Conservation (phyloP, 208 protist species). For the Histomonas meleagridis region DNA sequence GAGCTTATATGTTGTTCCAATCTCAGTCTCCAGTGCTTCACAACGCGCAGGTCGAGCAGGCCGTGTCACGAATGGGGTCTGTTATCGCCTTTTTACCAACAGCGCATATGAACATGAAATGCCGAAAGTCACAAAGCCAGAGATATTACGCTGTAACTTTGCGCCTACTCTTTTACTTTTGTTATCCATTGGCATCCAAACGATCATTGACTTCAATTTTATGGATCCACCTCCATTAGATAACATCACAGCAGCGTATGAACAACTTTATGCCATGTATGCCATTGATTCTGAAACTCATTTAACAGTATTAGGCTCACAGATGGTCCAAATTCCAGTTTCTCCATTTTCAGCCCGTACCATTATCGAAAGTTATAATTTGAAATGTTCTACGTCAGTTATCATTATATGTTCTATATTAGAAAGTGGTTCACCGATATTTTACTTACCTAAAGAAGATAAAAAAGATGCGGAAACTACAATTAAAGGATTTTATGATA, state of each 20-base stretch:
- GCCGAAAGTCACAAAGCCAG: slow-evolving; percentile 51
- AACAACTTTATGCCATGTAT: slow-evolving; percentile 61
- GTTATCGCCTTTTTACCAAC: slow-evolving; percentile 61
- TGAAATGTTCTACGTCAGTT: background rate
- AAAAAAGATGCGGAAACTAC: slow-evolving; percentile 33
- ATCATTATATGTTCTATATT: slow-evolving; percentile 39
- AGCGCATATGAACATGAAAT: slow-evolving; percentile 45
- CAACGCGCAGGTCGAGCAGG: slow-evolving; percentile 75
- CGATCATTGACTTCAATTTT: slow-evolving; percentile 67
- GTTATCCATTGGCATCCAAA: slow-evolving; percentile 63
- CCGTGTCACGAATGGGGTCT: slow-evolving; percentile 48
- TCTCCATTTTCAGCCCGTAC: slow-evolving; percentile 51
- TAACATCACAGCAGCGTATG: slow-evolving; percentile 55
- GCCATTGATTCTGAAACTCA: slow-evolving; percentile 54
- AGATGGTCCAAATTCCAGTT: slow-evolving; percentile 63
- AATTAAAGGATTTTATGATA: slow-evolving; percentile 6
- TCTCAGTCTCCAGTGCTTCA: slow-evolving; percentile 65
- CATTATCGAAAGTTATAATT: background rate
- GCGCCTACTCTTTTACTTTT: slow-evolving; percentile 59
- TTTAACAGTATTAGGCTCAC: slow-evolving; percentile 57
- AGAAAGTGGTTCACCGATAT: slow-evolving; percentile 34
- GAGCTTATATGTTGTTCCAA: slow-evolving; percentile 60
- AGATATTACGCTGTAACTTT: slow-evolving; percentile 63
- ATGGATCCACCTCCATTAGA: slow-evolving; percentile 56
- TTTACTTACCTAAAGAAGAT: background rate